Base-by-base conservation (phyloP, 2,329 filamentous ascomycete genomes). In the Zopfia rhizophila region DNA sequence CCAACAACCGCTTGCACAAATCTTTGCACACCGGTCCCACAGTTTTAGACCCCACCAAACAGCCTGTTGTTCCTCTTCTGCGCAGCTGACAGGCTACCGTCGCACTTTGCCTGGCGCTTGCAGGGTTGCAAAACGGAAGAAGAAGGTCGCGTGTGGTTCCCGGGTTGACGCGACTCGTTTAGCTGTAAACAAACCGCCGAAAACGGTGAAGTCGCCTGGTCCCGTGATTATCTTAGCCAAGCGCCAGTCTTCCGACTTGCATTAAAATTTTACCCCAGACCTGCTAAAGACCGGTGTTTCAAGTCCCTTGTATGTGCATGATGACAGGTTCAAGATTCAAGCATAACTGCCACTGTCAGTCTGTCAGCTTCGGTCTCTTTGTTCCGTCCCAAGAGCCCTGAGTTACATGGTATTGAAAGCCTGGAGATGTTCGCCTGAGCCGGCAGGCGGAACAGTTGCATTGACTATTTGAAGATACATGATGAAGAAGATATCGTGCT, bases 1-100 rank as follows among this genome's bases (percentile, higher is more conserved):
- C 46, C 32, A 40, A 48, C 30, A 51, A 50, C 40, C 38, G 39
- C 53, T 45, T 67, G 63, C 66, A 70, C 63, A 72, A 71, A 60
- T 18, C 54, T 68, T 67, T 61, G 65, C 54, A 68, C 58, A 19
- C 49, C 27, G n/a, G 19, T 43, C 36, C 42, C 32, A 31, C 14
- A 25, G 18, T 56, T 51, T 55, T 48, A 53, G 60, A 67, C 67
- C 65, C 66, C 66, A 67, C 68, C 61, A 65, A 53, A 53, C 39
- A 52, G 55, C 57, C 56, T 48, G 59, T 58, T 56, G 63, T 65
- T 65, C 69, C 63, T 70, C 66, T 51, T 61, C 54, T 53, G 60
- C 60, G 61, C 51, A 47, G 50, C 63, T 54, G 53, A 64, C 57
- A 58, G 60, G 60, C 65, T 56, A 60, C 55, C 56, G 50, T 52